Base-by-base conservation (phyloP, 257 asterid genomes). In the Euphrasia confusa region DNA sequence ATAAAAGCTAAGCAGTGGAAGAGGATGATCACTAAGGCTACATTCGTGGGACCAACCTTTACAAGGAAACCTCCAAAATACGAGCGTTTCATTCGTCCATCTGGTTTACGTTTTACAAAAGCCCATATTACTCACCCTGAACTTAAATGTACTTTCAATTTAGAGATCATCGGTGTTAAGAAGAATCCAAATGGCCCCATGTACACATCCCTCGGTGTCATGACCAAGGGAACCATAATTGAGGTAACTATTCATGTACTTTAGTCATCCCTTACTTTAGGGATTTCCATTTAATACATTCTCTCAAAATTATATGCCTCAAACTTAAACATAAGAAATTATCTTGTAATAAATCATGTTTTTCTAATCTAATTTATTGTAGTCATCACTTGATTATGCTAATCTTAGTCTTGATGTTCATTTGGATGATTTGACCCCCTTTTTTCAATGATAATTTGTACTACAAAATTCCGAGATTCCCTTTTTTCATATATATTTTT, bases 81-180 rank as follows among this genome's bases (percentile, higher is more conserved):
- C 45, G 99, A 92, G 80, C 97, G 99, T 13, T 92, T 89, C 71
- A 86, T 92, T 48, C 97, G 96, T 44, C 99, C 99, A 11, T 35
- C 80, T 5, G 97, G 99, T 40, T 67, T 92, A 65, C 96, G 97
- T 63, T 89, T 92, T 68, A 89, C 85, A 68, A 92, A 92, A 74
- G 97, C 97, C 14, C 99, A 92, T 1, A 90, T 92, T 39, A 92
- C 97, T 27, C 99, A 92, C 78, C 99, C 97, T 56, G 96, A 92
- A 72, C 97, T 92, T 39, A 89, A 79, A 68, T 92, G 97, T 57
- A 92, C 99, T 10, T 92, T 89, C 82, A 86, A 81, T 71, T 80
- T 89, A 59, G 99, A 92, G 79, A 86, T 92, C 77, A 89, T 92
- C 2, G 91, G 99, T 48, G 88, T 92, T 5, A 92, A 92, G 95